phyloP scores from a whole-genome alignment of 306 rosid species.

The Vigna unguiculata region DNA sequence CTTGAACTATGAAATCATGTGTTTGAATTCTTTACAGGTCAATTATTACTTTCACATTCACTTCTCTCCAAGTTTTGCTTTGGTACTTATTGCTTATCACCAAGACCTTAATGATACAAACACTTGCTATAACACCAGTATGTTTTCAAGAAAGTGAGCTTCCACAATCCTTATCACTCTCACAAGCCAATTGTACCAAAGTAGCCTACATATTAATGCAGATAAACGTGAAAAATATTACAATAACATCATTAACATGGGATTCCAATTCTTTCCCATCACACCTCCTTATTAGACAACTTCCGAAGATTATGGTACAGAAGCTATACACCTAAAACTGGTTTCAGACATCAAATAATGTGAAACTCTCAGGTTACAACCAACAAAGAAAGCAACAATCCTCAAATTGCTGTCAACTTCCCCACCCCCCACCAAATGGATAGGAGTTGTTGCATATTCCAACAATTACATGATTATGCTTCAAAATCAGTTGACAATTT shows the following conservation, averaged over 20 bases:
- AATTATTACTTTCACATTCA: constrained; percentile 19
- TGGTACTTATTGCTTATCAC: neutral
- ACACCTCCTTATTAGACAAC: neutral
- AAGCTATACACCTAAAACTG: neutral
- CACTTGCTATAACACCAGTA: neutral
- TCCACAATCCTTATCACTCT: constrained; percentile 3
- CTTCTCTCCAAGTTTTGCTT: neutral
- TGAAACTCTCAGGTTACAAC: neutral
- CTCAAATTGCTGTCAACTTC: neutral
- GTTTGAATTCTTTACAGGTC: neutral
- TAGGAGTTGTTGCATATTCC: constrained; percentile 12
- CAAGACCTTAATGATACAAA: neutral
- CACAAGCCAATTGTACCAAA: constrained; percentile 13
- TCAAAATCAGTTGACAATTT: constrained; percentile 2
- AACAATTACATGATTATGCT: neutral
- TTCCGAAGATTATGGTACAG: constrained; percentile 4
- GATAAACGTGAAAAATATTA: neutral
- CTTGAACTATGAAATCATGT: neutral
- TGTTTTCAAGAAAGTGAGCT: neutral
- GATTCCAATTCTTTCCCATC: constrained; percentile 18
- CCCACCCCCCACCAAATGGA: constrained; percentile 27
- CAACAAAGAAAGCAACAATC: constrained; percentile 25
- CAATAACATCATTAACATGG: constrained; percentile 9
- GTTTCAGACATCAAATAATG: constrained; percentile 20
- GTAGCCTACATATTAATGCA: neutral